Evolutionary conservation across 768 basidiomycete species (phyloP), one percentile per base, ranked within the genome.

Genomic region (Mycena galopus): DNA sequence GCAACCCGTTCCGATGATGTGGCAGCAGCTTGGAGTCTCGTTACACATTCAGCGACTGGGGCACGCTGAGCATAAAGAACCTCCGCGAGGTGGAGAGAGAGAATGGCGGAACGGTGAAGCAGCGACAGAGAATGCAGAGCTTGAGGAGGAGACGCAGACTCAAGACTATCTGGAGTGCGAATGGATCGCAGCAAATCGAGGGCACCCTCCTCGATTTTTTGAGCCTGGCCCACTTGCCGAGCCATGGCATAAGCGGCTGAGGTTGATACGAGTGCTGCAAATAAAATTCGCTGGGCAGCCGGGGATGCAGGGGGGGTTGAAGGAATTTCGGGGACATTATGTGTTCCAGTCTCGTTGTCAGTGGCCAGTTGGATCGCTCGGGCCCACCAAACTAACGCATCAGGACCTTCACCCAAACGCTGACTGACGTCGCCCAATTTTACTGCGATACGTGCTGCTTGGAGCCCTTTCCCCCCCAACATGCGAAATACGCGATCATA

Each of bases 51-150:
- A 10, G 81, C 75, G 4, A 82, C 77, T 29, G 88, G 83, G 19
- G 79, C 72, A 29, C 76, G 79, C 72, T 80, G 85, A 76, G 90
- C 90, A 76, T 91, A 86, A 12, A 89, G 81, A 14, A 95, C 92
- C 81, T 95, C 93, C 0, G 92, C 93, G 17, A 90, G 88, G 77
- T 95, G 94, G 16, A 92, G 84, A 17, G 91, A 91, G 57, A 95
- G 81, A 14, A 95, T 82, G n/a, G 94, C 89, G 19, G 92, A 89
- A 47, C 93, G 91, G 71, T 95, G 93, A 32, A 93, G 86, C 51
- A 94, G 81, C 74, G 88, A 93, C 8, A 93, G 80, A 0, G 85
- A 81, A 78, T 94, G 94, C 44, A 95, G 85, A 7, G 86, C 84
- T 65, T 92, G 88, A 8, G 91, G 87, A 12, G 89, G 84, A 12